Evolutionary conservation across 2,329 filamentous ascomycete species (phyloP).

Genomic region (Hortaea werneckii): DNA sequence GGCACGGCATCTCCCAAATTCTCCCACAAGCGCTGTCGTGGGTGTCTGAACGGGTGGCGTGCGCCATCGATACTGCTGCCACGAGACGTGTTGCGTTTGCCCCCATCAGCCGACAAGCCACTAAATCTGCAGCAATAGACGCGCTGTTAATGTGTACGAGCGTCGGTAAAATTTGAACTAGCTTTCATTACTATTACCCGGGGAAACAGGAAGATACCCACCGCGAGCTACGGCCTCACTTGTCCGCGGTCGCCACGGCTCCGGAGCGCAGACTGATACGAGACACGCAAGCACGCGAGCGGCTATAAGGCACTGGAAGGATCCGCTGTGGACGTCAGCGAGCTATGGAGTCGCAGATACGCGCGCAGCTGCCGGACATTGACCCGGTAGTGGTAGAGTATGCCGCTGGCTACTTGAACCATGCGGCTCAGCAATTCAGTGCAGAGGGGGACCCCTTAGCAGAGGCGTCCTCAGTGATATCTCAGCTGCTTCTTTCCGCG

Average conservation of each 20-base stretch:
- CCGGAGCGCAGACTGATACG: neutral
- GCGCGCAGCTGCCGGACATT: conserved; percentile 25
- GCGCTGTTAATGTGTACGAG: neutral
- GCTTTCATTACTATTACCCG: too few relatives aligned
- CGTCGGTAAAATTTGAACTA: too few relatives aligned
- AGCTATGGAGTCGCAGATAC: conserved; percentile 29
- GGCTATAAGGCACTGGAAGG: neutral
- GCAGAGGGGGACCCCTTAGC: conserved; percentile 69
- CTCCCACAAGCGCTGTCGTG: neutral
- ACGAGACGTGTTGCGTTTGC: neutral
- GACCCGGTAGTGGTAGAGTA: conserved; percentile 30
- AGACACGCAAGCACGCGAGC: neutral
- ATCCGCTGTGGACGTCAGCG: neutral
- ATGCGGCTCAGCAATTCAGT: conserved; percentile 77
- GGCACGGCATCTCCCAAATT: neutral
- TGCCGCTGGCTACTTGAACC: conserved; percentile 74
- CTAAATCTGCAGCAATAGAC: neutral
- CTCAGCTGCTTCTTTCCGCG: conserved; percentile 85
- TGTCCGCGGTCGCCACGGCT: neutral
- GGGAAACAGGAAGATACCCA: neutral
- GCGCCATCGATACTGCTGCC: neutral
- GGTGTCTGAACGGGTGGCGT: too few relatives aligned
- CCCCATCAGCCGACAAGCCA: neutral
- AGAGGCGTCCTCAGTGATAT: conserved; percentile 75
- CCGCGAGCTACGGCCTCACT: neutral